Percentiles rank a stretch among this genome's conserved stretches.
Evolutionary conservation across 2,329 filamentous ascomycete genomes (phyloP).

Genomic region (Atkinsonella texensis): DNA sequence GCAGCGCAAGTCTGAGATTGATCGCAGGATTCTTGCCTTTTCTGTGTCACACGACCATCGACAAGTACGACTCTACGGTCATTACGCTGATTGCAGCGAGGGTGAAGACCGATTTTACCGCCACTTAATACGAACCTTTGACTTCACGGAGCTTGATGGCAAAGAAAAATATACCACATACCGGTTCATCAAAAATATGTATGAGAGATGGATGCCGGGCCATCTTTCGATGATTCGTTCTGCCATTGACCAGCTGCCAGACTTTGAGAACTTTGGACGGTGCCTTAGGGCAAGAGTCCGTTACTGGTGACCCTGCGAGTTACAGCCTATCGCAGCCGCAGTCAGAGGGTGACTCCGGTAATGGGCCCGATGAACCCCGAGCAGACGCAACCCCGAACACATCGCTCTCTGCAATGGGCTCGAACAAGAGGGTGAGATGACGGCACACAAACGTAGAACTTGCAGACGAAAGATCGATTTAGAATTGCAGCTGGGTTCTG

Average conservation of each 20-base stretch:
- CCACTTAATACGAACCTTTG: neutral
- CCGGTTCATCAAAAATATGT: slow-evolving; percentile 6
- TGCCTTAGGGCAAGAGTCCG: neutral
- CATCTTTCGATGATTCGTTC: slow-evolving; percentile 5
- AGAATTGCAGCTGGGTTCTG: neutral
- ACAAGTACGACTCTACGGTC: slow-evolving; percentile 2
- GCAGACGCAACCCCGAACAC: neutral
- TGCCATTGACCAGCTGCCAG: slow-evolving; percentile 6
- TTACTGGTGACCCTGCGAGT: neutral
- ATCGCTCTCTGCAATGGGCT: neutral
- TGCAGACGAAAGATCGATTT: neutral
- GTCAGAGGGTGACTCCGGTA: neutral
- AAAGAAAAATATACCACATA: slow-evolving; percentile 6
- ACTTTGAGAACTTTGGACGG: neutral
- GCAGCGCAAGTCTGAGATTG: neutral
- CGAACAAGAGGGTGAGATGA: slow-evolving; percentile 25
- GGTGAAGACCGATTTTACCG: neutral
- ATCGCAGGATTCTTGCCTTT: slow-evolving; percentile 1
- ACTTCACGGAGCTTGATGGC: slow-evolving; percentile 5
- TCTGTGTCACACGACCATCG: slow-evolving; percentile 3
- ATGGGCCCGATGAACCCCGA: neutral
- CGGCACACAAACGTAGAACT: slow-evolving; percentile 35
- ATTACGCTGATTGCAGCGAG: neutral
- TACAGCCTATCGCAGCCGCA: neutral
- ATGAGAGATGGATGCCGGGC: slow-evolving; percentile 5